Percentiles rank a stretch among this genome's conserved stretches.
phyloP scores from a whole-genome alignment of 768 basidiomycete species.

The Mycena olivaceomarginata region DNA sequence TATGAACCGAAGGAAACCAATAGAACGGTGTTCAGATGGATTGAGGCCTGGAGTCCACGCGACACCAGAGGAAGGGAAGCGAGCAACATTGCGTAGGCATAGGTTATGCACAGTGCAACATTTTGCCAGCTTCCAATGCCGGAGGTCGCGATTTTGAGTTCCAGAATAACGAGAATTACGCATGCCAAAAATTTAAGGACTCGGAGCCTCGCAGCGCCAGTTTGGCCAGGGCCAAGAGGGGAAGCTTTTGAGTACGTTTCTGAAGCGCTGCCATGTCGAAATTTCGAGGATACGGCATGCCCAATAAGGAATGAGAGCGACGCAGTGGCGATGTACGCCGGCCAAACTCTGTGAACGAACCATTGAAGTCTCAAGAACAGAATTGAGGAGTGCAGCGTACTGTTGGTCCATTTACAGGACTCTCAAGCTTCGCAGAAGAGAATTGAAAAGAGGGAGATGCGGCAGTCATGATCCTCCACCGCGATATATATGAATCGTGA shows the following conservation, averaged over 20 bases:
- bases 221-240: not conserved
- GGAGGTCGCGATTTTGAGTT: conserved; percentile 10
- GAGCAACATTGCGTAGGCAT: conserved; percentile 26
- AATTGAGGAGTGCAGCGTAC: not conserved
- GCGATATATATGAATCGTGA: too few relatives aligned
- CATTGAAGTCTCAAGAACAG: not conserved
- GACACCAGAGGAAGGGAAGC: conserved; percentile 13
- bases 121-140: conserved; percentile 22
- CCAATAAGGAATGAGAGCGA: conserved; percentile 21
- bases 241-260: not conserved
- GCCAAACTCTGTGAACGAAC: conserved; percentile 15
- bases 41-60: not conserved
- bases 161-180: conserved; percentile 8
- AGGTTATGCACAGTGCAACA: conserved; percentile 15
- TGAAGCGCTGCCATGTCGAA: not conserved
- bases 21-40: conserved; percentile 28
- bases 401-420: not conserved
- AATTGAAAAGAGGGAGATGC: too few relatives aligned
- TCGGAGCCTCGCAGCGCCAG: not conserved
- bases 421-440: too few relatives aligned
- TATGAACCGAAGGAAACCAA: conserved; percentile 25
- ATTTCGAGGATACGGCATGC: conserved; percentile 16
- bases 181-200: conserved; percentile 15
- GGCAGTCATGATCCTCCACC: too few relatives aligned
- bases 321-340: conserved; percentile 20